Percentiles rank a stretch among this genome's conserved stretches.
Conservation (phyloP, 495 filamentous ascomycete species). For the Aspergillus affinis region DNA sequence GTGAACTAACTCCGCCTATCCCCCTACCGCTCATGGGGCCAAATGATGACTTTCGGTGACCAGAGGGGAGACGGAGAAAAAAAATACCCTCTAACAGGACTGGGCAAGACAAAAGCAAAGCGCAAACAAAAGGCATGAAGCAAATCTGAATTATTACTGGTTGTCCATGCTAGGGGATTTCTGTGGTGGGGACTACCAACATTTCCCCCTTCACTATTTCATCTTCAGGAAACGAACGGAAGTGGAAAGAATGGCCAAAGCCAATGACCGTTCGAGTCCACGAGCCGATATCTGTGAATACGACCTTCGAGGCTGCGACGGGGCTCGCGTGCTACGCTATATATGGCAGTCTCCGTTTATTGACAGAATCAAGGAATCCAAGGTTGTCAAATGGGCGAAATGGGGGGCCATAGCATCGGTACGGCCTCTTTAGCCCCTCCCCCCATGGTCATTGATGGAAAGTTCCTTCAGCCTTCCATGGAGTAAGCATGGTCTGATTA, state of each 20-base stretch:
- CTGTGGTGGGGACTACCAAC: not conserved
- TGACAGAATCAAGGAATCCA: not conserved
- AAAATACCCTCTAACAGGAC: not conserved
- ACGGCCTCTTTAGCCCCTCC: not conserved
- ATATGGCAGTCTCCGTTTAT: not conserved
- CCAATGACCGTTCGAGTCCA: not conserved
- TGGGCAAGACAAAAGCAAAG: not conserved
- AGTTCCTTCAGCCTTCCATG: slow-evolving; percentile 20
- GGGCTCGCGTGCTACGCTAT: not conserved
- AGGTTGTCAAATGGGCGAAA: not conserved
- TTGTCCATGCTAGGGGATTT: not conserved
- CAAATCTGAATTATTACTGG: not conserved
- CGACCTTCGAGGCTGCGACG: not conserved
- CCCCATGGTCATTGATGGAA: slow-evolving; percentile 12
- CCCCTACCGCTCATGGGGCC: not conserved
- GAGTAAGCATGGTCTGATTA: slow-evolving; percentile 12
- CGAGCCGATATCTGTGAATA: not conserved
- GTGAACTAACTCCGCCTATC: not conserved
- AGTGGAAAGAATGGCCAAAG: not conserved
- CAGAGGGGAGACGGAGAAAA: not conserved
- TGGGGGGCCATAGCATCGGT: not conserved
- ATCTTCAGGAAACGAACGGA: not conserved
- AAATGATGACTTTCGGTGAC: not conserved
- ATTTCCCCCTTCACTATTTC: not conserved
- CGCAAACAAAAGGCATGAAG: not conserved